A percentile compares a stretch with the other conserved stretches of the same genome.
Conservation (phyloP, 2,329 filamentous ascomycete genomes). For the Fusarium phyllophilum region DNA sequence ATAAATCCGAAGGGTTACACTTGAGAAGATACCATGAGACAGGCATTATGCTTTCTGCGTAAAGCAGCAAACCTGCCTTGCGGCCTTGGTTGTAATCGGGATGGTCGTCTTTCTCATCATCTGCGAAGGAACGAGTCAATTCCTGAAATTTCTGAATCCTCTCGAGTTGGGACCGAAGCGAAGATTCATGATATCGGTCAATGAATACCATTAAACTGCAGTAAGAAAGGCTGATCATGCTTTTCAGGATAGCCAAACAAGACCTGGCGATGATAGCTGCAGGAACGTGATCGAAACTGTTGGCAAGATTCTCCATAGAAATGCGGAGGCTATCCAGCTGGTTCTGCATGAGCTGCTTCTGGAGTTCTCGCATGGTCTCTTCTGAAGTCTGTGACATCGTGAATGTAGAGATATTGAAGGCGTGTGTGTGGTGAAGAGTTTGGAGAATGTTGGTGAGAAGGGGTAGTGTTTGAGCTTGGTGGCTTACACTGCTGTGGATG, state of each 20-base stretch:
- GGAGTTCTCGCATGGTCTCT: not conserved
- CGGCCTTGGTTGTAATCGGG: not conserved
- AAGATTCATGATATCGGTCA: not conserved
- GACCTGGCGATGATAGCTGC: not conserved
- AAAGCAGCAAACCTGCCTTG: not conserved
- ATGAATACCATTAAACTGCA: not conserved
- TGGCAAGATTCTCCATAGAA: not conserved
- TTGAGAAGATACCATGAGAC: not conserved
- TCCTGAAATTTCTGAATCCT: not conserved
- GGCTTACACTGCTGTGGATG: not conserved
- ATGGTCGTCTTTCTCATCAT: not conserved
- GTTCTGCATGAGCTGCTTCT: not conserved
- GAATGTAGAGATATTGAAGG: not conserved
- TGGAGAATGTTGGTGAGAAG: not conserved
- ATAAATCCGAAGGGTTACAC: not conserved
- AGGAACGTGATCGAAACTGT: not conserved
- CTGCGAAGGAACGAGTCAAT: not conserved
- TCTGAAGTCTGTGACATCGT: not conserved
- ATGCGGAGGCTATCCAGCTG: not conserved
- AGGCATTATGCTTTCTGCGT: not conserved
- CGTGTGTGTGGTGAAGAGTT: not conserved
- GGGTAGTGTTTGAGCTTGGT: not conserved
- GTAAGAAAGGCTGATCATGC: not conserved
- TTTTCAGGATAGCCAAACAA: not conserved
- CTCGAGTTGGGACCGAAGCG: fast-evolving